Percentiles rank a stretch among this genome's conserved stretches.
These are phyloP conservation scores for Suhomyces chickasaworum DNA, from an alignment of 1,139 yeast species.

Conservation along the genomic window DNA sequence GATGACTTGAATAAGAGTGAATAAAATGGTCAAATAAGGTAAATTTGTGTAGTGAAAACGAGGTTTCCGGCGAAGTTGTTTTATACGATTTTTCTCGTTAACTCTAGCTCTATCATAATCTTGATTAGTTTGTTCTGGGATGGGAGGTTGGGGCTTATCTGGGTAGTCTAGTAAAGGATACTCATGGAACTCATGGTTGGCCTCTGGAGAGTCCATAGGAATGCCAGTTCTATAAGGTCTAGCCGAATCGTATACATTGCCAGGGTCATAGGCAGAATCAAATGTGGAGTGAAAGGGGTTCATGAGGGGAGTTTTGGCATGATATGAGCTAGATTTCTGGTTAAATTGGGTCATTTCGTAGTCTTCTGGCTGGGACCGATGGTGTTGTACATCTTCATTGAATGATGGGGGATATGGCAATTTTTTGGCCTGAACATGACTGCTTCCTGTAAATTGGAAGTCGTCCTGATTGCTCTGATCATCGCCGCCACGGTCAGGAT, in stretches of 20 bases:
- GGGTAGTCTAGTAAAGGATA: conserved; percentile 8
- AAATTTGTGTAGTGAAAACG: conserved; percentile 47
- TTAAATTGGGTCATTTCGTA: conserved; percentile 9
- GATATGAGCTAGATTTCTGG: conserved; percentile 1
- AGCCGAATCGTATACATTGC: background rate
- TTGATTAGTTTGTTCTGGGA: conserved; percentile 5
- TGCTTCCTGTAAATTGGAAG: conserved; percentile 3
- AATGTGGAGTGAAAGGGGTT: conserved; percentile 12
- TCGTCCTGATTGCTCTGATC: conserved; percentile 3
- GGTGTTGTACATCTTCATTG: conserved; percentile 3
- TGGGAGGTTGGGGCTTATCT: conserved; percentile 11
- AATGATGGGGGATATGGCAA: conserved; percentile 9
- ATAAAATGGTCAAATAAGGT: conserved; percentile 50
- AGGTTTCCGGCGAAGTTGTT: conserved; percentile 28
- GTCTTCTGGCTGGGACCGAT: conserved; percentile 10
- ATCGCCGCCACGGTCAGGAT: conserved; percentile 1
- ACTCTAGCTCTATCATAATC: conserved; percentile 5
- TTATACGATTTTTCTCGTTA: conserved; percentile 15
- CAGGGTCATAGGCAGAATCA: background rate
- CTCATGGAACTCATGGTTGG: conserved; percentile 7
- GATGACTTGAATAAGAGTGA: conserved; percentile 53
- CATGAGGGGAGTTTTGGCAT: conserved; percentile 10
- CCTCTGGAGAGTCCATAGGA: conserved; percentile 9
- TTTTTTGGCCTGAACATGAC: background rate
- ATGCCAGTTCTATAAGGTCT: conserved; percentile 3